Percentiles rank a stretch among this genome's conserved stretches.
These are phyloP conservation scores for Zymoseptoria tritici DNA, from an alignment of 2,329 filamentous ascomycete species.

Conservation along the genomic window DNA sequence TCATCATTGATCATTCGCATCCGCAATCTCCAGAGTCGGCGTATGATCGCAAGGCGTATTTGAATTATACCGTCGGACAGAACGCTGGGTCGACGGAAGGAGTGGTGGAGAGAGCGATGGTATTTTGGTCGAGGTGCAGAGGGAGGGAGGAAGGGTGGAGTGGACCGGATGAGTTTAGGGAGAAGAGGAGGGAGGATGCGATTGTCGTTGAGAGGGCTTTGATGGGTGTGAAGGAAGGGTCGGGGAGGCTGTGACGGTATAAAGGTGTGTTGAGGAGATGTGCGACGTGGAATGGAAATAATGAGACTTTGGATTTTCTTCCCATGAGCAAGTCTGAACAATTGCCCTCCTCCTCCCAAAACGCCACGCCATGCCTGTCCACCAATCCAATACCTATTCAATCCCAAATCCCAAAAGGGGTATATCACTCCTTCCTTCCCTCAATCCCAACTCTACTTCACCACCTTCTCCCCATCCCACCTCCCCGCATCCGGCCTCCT, in stretches of 20 bases:
- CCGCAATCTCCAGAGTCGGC: not conserved
- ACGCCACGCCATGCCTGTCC: not conserved
- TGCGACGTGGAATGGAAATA: not conserved
- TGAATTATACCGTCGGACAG: not conserved
- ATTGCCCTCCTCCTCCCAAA: not conserved
- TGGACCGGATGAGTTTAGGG: not conserved
- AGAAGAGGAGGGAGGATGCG: not conserved
- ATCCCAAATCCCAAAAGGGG: not conserved
- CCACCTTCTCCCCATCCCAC: not conserved
- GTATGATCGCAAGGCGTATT: not conserved
- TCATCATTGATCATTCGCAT: not conserved
- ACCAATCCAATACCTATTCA: not conserved
- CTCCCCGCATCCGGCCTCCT: slow-evolving; percentile 8
- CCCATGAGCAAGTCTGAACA: not conserved
- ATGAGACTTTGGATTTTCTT: not conserved
- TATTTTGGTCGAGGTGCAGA: not conserved
- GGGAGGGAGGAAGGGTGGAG: not conserved
- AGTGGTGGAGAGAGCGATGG: not conserved
- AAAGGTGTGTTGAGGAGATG: too few relatives aligned
- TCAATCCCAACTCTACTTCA: not conserved
- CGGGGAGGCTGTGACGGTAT: not conserved
- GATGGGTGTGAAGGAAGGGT: not conserved
- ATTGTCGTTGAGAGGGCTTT: not conserved
- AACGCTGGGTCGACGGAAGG: not conserved
- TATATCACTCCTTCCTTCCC: too few relatives aligned